Base-by-base conservation (phyloP, 768 basidiomycete genomes). In the Mycena sanguinolenta region DNA sequence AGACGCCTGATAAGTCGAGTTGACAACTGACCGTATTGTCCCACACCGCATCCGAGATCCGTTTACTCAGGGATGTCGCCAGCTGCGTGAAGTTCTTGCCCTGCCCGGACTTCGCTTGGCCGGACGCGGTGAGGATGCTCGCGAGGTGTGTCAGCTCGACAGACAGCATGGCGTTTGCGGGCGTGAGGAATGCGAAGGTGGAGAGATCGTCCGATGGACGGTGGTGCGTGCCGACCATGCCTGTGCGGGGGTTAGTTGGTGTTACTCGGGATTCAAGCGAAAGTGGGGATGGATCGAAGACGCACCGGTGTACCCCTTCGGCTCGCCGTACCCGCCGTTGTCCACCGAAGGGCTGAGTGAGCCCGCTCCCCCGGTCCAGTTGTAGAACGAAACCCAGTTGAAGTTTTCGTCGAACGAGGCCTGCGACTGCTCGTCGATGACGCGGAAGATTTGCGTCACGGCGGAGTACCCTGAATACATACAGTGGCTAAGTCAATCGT, bases 161-260 rank as follows among this genome's bases (percentile, higher is more conserved):
- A 65, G 90, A 92, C 61, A 95, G 82, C 92, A 95, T 93, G 8
- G 93, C 93, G 79, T 95, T 95, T 9, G 92, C 93, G 4, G 93
- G 90, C 0, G 89, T 92, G 67, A 93, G 82, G 79, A 92, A 95
- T 4, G 93, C 92, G 72, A 89, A 94, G 30, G 85, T 80, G 72
- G 89, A 90, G 49, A 93, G 77, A 76, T 95, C 93, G 75, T 95
- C 93, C 0, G 91, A 92, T 16, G 93, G 93, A 65, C 92, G 83
- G 75, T 93, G 91, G 73, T 90, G 90, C 2, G 93, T 95, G 32
- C 92, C 92, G 17, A 95, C 90, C 68, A 92, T 82, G 12, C 84
- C 69, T 62, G 32, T 34, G 32, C 32, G 4, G 6, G 10, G 32
- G 32, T 34, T 34, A 4, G 32, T 34, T 34, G n/a, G n/a, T 34